Evolutionary conservation across 164 flowering plant species (phyloP), one percentile per base, ranked within the genome.

Genomic region (Euptelea pleiosperma): DNA sequence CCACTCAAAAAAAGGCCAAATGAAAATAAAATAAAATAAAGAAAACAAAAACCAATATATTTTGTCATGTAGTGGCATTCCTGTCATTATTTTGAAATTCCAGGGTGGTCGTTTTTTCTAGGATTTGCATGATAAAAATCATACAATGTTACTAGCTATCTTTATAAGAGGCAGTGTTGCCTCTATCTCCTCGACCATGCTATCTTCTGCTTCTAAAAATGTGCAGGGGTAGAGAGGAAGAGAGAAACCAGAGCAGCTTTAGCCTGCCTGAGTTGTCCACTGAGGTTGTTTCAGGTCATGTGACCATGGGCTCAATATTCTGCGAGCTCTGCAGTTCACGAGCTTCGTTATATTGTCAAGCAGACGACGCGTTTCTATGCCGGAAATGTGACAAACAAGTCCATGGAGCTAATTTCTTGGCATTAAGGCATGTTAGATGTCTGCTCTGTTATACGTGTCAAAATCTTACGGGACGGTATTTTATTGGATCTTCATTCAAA

Each of bases 341-440:
- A 62, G 82, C 82, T 14, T 29, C 72, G 1, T n/a, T 80, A 15
- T 80, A 76, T 28, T 82, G 84, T 59, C 73, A 69, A 40, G 81
- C 87, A 0, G 87, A 82, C 33, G 75, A 76, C 12, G 84, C 84
- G 0, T 82, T 46, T 65, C 62, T 82, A 10, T 80, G 87, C 45
- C 7, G 55, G 16, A 73, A 71, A 51, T 80, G 87, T 50, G 83
- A 80, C 52, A 68, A 48, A 60, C 61, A 61, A 68, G 82, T 78
- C 28, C 84, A 82, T 57, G 72, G 64, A 16, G 87, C 84, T n/a
- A 80, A 80, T 39, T 70, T 80, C 69, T 65, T 80, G 24, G 87
- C 84, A 3, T 55, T 25, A 11, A 76, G 84, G 48, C 84, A 82
- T 33, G 62, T 80, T 12, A 60, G 84, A 60, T 74, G 82, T 61